A percentile compares a stretch with the other conserved stretches of the same genome.
These are phyloP conservation scores for Kodamaea leandrae DNA, from an alignment of 805 yeast species.

Conservation along the genomic window DNA sequence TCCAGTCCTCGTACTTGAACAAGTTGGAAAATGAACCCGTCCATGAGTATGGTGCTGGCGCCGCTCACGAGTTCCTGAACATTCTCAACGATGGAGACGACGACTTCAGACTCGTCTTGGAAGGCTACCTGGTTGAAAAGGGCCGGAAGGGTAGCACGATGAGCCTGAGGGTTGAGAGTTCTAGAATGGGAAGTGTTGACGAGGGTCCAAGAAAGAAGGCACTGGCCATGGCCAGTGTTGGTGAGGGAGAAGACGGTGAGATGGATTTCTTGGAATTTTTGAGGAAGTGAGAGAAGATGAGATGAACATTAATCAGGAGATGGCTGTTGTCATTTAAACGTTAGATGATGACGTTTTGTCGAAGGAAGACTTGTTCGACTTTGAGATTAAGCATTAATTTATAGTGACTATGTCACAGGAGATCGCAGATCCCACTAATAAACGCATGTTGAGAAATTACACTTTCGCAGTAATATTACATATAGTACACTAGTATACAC, in stretches of 20 bases:
- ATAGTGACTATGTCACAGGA: no score
- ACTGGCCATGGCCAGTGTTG: constrained; percentile 18
- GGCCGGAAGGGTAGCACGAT: background rate
- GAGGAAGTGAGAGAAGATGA: constrained; percentile 27
- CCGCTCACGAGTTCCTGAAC: constrained; percentile 38
- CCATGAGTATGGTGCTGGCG: constrained; percentile 11
- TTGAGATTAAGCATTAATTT: no score
- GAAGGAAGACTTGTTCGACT: no score
- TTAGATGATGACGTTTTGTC: constrained; percentile 9
- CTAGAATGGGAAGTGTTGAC: constrained; percentile 1
- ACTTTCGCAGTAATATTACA: background rate
- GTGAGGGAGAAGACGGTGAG: constrained; percentile 21
- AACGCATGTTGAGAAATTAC: no score
- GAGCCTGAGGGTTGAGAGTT: constrained; percentile 1
- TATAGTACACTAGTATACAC: constrained; percentile 15
- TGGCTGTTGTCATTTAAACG: background rate
- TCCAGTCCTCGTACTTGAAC: constrained; percentile 17
- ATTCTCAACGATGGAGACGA: constrained; percentile 25
- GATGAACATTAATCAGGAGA: constrained; percentile 11
- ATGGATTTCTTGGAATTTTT: constrained; percentile 49
- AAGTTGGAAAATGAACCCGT: background rate
- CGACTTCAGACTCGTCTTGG: constrained; percentile 21
- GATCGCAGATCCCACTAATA: no score
- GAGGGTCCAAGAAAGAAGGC: constrained; percentile 43
- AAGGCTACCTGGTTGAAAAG: constrained; percentile 22